These are phyloP conservation scores for Withania somnifera DNA, from an alignment of 305 asterid species.

Conservation along the genomic window DNA sequence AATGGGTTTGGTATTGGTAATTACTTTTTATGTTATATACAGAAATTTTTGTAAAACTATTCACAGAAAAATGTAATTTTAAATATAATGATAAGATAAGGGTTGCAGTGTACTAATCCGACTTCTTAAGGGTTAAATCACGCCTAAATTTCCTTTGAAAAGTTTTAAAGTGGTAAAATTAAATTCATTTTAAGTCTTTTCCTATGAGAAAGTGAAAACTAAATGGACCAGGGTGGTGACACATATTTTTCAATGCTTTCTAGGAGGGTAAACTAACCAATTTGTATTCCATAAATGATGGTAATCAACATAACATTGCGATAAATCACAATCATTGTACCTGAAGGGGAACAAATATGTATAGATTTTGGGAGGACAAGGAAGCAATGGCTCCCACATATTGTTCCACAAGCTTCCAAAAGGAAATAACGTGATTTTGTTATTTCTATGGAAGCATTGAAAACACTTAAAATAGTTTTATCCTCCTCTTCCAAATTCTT, in stretches of 20 bases:
- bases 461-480: too few relatives aligned
- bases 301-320: conserved; percentile 20
- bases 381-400: conserved; percentile 20
- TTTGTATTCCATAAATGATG: conserved; percentile 11
- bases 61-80: too few relatives aligned
- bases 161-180: background rate
- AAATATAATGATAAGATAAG: background rate
- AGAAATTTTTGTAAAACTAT: too few relatives aligned
- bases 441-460: background rate
- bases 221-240: background rate
- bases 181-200: background rate
- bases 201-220: background rate
- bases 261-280: background rate
- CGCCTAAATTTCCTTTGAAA: background rate
- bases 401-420: background rate
- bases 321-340: conserved; percentile 16
- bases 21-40: too few relatives aligned
- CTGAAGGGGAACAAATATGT: conserved; percentile 26
- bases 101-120: background rate
- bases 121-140: background rate
- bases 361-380: conserved; percentile 24
- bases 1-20: too few relatives aligned
- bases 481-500: background rate
- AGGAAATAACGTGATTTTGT: background rate
- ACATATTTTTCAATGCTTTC: background rate